phyloP scores from a whole-genome alignment of 306 rosid species.

The Cicer chorassanicum region DNA sequence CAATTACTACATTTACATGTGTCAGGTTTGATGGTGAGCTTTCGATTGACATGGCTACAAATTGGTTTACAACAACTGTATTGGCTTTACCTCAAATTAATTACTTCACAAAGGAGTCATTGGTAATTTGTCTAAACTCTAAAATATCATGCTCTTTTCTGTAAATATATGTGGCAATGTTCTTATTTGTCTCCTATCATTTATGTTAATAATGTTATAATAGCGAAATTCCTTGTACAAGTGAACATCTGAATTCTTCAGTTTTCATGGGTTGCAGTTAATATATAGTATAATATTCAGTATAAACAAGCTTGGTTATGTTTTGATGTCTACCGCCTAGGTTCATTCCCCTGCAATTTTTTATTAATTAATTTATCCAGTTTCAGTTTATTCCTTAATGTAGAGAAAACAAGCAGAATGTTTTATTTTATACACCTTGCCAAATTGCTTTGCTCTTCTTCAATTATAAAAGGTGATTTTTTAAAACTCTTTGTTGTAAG shows the following conservation, averaged over 20 bases:
- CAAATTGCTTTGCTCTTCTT: slow-evolving; percentile 8
- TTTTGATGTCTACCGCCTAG: slow-evolving; percentile 4
- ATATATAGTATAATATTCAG: not conserved
- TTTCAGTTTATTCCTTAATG: slow-evolving; percentile 9
- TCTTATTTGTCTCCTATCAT: slow-evolving; percentile 6
- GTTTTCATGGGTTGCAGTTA: slow-evolving; percentile 24
- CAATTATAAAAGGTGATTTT: not conserved
- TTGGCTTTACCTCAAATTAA: slow-evolving; percentile 78
- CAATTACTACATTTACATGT: slow-evolving; percentile 40
- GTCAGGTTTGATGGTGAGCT: slow-evolving; percentile 75
- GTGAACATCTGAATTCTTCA: slow-evolving; percentile 28
- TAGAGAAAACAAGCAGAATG: not conserved
- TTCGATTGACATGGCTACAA: slow-evolving; percentile 69
- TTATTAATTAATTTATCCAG: not conserved
- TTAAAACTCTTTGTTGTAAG: not conserved
- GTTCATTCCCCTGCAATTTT: not conserved
- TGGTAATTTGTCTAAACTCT: slow-evolving; percentile 62
- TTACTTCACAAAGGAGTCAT: slow-evolving; percentile 77
- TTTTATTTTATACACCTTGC: slow-evolving; percentile 9
- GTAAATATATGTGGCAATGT: not conserved
- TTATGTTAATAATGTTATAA: not conserved
- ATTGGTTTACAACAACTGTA: slow-evolving; percentile 86
- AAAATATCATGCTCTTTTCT: slow-evolving; percentile 21
- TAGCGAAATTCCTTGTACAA: slow-evolving; percentile 32
- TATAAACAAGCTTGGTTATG: slow-evolving; percentile 4